These are phyloP conservation scores for Dictyostelium firmibasis DNA, from an alignment of 78 protist species.

Conservation along the genomic window DNA sequence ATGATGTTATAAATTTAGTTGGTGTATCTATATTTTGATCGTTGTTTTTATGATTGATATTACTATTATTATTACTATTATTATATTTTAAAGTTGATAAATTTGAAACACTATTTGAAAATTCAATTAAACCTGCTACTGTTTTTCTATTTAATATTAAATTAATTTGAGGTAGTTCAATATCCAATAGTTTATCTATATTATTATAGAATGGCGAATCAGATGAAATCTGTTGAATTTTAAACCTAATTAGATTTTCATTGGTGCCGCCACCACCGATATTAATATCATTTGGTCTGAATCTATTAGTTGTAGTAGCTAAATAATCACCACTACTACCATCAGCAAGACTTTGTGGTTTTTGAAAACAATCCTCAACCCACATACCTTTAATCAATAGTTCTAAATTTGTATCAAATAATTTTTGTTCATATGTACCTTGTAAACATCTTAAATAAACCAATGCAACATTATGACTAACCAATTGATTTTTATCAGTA, in stretches of 20 bases:
- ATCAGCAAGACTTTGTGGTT: not conserved
- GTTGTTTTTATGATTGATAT: not conserved
- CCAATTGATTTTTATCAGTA: not conserved
- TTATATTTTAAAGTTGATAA: not conserved
- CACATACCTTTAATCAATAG: conserved; percentile 42
- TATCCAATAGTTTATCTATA: conserved; percentile 16
- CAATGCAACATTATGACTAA: conserved; percentile 9
- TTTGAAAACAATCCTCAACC: conserved; percentile 69
- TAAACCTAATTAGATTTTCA: not conserved
- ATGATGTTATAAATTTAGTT: not conserved
- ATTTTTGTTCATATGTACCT: conserved; percentile 32
- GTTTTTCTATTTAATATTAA: conserved; percentile 49
- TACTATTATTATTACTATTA: not conserved
- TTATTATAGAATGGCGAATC: conserved; percentile 32
- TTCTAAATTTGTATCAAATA: not conserved
- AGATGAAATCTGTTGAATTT: not conserved
- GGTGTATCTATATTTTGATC: not conserved
- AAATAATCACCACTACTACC: conserved; percentile 10
- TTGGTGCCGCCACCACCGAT: not conserved
- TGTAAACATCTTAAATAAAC: conserved; percentile 15
- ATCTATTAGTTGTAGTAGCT: conserved; percentile 1
- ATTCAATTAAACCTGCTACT: conserved; percentile 71
- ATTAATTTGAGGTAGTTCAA: conserved; percentile 55
- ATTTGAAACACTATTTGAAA: conserved; percentile 29
- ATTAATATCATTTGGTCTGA: not conserved